phyloP scores from a whole-genome alignment of 1,139 yeast genomes.

The Suhomyces ambrosiae region DNA sequence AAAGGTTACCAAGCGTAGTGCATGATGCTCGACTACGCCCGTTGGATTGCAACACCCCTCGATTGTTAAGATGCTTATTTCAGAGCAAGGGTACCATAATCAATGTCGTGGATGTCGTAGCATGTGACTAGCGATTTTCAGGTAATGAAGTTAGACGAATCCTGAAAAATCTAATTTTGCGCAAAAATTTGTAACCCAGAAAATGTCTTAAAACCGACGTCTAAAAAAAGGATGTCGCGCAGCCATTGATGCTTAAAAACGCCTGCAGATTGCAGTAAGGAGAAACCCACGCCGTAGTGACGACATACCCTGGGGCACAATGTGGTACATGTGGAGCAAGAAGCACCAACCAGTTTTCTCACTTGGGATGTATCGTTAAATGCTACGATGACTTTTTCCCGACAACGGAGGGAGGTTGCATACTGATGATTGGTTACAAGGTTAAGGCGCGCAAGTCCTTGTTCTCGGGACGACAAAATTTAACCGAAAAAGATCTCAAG shows the following conservation, averaged over 20 bases:
- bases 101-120: background rate
- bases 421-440: too few relatives aligned
- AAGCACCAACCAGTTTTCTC: too few relatives aligned
- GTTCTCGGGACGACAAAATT: background rate
- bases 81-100: background rate
- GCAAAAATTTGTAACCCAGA: background rate
- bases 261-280: background rate
- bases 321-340: too few relatives aligned
- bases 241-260: background rate
- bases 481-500: constrained; percentile 2
- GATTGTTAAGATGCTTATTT: background rate
- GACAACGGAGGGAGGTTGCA: background rate
- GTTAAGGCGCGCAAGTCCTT: too few relatives aligned
- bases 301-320: too few relatives aligned
- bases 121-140: background rate
- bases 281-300: too few relatives aligned
- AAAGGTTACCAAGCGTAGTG: background rate
- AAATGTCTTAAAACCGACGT: too few relatives aligned
- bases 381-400: background rate
- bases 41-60: background rate
- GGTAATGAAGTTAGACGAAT: constrained; percentile 4
- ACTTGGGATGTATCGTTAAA: too few relatives aligned
- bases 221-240: too few relatives aligned
- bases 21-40: background rate
- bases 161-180: background rate